A percentile compares a stretch with the other conserved stretches of the same genome.
Conservation (phyloP, 2,329 filamentous ascomycete genomes). For the Ophiostoma perfectum region DNA sequence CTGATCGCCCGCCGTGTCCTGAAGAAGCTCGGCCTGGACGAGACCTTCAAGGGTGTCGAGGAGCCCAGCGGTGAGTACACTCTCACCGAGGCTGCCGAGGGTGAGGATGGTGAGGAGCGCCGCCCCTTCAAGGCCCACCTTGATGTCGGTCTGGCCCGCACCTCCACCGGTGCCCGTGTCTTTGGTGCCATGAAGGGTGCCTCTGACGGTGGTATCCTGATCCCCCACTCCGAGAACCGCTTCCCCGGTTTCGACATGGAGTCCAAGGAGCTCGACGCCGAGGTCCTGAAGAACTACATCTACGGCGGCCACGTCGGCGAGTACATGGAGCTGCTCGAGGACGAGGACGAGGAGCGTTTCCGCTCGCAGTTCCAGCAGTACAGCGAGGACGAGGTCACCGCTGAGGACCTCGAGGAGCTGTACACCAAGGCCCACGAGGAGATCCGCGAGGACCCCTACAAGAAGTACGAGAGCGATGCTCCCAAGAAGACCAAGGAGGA, state of each 20-base stretch:
- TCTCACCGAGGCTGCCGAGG: slow-evolving; percentile 90
- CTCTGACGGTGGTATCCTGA: slow-evolving; percentile 92
- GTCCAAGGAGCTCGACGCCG: slow-evolving; percentile 93
- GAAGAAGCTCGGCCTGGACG: slow-evolving; percentile 92
- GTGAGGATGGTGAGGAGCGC: slow-evolving; percentile 75
- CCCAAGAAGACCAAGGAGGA: slow-evolving; percentile 96
- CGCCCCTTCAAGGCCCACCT: slow-evolving; percentile 99
- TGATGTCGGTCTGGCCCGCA: slow-evolving; percentile 94
- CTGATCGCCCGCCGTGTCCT: slow-evolving; percentile 94
- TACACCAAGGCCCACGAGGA: slow-evolving; percentile 92
- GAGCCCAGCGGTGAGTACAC: slow-evolving; percentile 95
- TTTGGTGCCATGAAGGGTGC: slow-evolving; percentile 99
- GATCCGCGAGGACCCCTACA: slow-evolving; percentile 97
- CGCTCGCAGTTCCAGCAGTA: slow-evolving; percentile 97
- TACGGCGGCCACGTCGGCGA: slow-evolving; percentile 96
- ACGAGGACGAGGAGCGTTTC: slow-evolving; percentile 99
- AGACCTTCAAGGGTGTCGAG: slow-evolving; percentile 91
- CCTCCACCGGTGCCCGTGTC: slow-evolving; percentile 96
- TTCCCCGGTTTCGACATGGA: slow-evolving; percentile 99
- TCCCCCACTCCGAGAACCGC: slow-evolving; percentile 98
- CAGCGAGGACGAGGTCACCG: slow-evolving; percentile 94
- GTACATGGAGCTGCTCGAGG: slow-evolving; percentile 99
- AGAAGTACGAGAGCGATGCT: slow-evolving; percentile 71
- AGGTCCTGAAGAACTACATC: slow-evolving; percentile 99
- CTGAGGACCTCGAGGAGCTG: slow-evolving; percentile 92